Base-by-base conservation (phyloP, 2,329 filamentous ascomycete genomes). In the Fusarium paranaense region DNA sequence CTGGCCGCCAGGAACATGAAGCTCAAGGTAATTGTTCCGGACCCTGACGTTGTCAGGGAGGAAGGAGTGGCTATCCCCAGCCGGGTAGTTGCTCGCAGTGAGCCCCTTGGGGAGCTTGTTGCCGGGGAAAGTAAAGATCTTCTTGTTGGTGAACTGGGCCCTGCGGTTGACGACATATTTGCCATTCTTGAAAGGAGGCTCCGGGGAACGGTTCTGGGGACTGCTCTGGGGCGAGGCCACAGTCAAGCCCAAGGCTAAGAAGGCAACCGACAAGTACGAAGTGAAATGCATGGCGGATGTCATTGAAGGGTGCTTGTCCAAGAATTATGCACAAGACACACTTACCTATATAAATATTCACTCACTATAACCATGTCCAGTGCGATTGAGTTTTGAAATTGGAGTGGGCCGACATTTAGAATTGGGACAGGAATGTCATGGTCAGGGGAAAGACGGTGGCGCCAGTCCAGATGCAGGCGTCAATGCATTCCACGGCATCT, bases 1-100 rank as follows among this genome's bases (percentile, higher is more conserved):
- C 33, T 81, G 80, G 1, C 78, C 74, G 4, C 80, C 80, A 3
- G 72, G 70, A 13, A 81, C 79, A 5, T 71, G 62, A 10, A 81
- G 71, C 61, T 81, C 74, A 5, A 81, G 75, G 54, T 81, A 81
- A 1, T 79, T 79, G 40, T 80, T 72, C 6, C 59, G 61, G 14
- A 81, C 59, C 5, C 64, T 70, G 1, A 76, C 78, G 1, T 78
- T 78, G 3, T 70, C 69, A 0, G 76, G 27, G 0, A 32, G 64
- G 9, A 62, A 80, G 3, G 32, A 6, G 11, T 74, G 71, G 1
- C 63, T 71, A 8, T 62, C 50, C 3, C 67, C 70, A 3, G 72
- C 70, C 0, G n/a, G 18, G 20, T 78, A 81, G 20, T 72, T 65
- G 71, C 78, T 80, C 4, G 61, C 64, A 5, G 60, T 63, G n/a